Conservation (phyloP, 306 rosid species). For the Cucumis cinereus region DNA sequence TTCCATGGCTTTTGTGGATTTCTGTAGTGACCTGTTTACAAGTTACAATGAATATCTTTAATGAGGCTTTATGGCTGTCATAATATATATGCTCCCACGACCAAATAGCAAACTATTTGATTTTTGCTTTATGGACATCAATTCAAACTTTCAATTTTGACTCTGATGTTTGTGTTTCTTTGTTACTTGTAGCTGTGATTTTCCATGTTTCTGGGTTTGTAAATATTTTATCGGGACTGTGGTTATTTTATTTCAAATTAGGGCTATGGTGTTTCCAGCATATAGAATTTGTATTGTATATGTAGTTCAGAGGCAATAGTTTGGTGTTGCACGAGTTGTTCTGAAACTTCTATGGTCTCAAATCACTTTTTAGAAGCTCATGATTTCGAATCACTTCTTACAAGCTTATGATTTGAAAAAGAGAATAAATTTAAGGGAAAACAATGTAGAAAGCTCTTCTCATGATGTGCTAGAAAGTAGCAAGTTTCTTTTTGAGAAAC, state of each 20-base stretch:
- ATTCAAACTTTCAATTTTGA: background rate
- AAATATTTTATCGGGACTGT: background rate
- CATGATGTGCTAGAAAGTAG: background rate
- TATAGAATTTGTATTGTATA: background rate
- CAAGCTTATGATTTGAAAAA: background rate
- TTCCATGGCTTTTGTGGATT: background rate
- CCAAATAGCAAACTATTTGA: background rate
- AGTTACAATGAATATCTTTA: background rate
- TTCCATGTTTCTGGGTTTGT: background rate
- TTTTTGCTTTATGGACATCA: background rate
- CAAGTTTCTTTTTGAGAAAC: background rate
- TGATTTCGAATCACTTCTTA: background rate
- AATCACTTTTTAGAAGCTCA: background rate
- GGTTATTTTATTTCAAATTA: background rate
- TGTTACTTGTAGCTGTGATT: background rate
- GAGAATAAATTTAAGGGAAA: background rate
- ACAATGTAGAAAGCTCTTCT: background rate
- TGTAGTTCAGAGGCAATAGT: background rate
- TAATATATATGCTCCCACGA: background rate
- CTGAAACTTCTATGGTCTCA: background rate
- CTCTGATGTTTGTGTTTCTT: no score
- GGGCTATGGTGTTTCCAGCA: background rate
- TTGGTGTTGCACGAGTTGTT: background rate
- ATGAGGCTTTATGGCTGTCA: background rate
- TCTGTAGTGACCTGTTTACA: background rate